Conservation (phyloP, 495 filamentous ascomycete genomes). For the Barbatosphaeria neglecta region DNA sequence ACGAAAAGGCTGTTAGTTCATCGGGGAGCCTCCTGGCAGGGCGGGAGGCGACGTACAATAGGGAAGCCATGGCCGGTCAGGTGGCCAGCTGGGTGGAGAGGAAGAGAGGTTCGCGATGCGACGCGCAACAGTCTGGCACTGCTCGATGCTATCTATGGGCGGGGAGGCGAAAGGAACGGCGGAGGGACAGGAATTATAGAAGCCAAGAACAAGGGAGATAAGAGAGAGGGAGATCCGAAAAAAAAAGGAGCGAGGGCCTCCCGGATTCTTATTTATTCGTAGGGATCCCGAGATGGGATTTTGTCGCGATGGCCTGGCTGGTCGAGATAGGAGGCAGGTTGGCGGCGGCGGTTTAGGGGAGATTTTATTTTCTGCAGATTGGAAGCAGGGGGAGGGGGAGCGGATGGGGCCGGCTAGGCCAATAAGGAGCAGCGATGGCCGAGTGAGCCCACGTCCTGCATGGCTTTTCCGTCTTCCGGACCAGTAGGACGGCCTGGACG, state of each 20-base stretch:
- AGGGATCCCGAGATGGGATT: not conserved
- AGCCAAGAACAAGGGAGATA: not conserved
- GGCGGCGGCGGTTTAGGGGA: slow-evolving; percentile 12
- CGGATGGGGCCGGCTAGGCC: not conserved
- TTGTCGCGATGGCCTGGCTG: not conserved
- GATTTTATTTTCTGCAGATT: slow-evolving; percentile 8
- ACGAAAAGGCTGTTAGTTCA: too few relatives aligned
- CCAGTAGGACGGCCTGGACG: not conserved
- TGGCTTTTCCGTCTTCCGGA: slow-evolving; percentile 17
- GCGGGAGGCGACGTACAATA: not conserved
- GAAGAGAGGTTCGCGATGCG: not conserved
- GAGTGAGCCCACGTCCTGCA: slow-evolving; percentile 18
- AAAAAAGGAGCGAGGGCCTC: slow-evolving; percentile 4
- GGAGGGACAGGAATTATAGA: too few relatives aligned
- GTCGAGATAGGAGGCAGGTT: slow-evolving; percentile 3
- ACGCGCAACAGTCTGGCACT: not conserved
- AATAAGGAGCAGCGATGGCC: slow-evolving; percentile 6
- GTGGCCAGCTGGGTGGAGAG: not conserved
- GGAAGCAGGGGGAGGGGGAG: not conserved
- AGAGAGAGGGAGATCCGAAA: not conserved
- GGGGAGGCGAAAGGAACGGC: too few relatives aligned
- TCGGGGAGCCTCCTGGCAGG: not conserved
- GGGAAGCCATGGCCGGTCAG: not conserved
- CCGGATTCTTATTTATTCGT: not conserved
- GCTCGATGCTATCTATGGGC: too few relatives aligned